A percentile compares a stretch with the other conserved stretches of the same genome.
These are phyloP conservation scores for Albugo laibachii DNA, from an alignment of 352 stramenopile species.

Conservation along the genomic window DNA sequence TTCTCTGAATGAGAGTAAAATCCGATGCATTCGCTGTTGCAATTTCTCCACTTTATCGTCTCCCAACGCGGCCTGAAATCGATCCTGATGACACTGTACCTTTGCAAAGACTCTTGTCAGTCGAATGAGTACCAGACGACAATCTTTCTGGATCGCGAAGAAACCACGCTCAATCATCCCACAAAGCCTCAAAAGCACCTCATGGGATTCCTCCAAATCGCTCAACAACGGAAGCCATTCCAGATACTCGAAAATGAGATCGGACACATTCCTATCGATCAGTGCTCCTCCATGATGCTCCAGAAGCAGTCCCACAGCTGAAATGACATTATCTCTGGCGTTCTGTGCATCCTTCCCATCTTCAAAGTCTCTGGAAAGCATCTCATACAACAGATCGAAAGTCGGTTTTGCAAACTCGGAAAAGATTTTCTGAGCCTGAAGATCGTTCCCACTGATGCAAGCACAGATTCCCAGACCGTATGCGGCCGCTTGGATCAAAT, in stretches of 20 bases:
- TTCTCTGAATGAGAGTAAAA: too few species aligned
- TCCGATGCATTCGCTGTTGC: too few species aligned
- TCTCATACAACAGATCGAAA: conserved; percentile 32
- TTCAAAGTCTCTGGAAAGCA: conserved; percentile 13
- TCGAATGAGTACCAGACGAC: too few species aligned
- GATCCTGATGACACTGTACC: too few species aligned
- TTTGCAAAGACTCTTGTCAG: too few species aligned
- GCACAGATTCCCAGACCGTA: conserved; percentile 61
- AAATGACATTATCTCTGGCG: conserved; percentile 61
- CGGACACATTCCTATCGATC: conserved; percentile 9
- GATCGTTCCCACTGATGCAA: conserved; percentile 17
- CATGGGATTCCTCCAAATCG: conserved; percentile 54
- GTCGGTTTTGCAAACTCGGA: conserved; percentile 22
- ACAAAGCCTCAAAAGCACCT: conserved; percentile 42
- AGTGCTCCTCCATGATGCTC: conserved; percentile 33
- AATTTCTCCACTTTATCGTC: too few species aligned
- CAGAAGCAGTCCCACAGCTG: conserved; percentile 47
- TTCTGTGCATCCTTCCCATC: conserved; percentile 20
- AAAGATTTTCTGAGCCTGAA: conserved; percentile 9
- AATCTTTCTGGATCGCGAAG: too few species aligned
- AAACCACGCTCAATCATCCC: not conserved
- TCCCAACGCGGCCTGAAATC: too few species aligned
- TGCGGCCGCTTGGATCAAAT: conserved; percentile 39
- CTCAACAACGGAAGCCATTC: conserved; percentile 43
- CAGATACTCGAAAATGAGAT: conserved; percentile 51